Evolutionary conservation across 2,329 filamentous ascomycete genomes (phyloP).

Genomic region (Elsinoe necatrix): DNA sequence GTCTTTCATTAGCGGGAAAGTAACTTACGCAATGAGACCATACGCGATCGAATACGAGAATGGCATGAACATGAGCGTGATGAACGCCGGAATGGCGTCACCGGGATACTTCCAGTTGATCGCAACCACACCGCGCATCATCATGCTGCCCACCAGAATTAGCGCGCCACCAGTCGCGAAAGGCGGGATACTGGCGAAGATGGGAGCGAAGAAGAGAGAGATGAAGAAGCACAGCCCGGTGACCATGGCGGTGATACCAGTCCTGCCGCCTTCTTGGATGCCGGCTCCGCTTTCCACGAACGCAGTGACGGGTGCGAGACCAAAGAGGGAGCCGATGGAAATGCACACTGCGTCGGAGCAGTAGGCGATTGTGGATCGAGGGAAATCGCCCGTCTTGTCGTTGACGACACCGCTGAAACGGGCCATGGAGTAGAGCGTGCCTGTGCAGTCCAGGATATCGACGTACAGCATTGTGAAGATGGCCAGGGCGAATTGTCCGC

Average conservation of each 20-base stretch:
- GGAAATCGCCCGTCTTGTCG: conserved; percentile 75
- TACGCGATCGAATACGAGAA: conserved; percentile 80
- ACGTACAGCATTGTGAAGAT: conserved; percentile 86
- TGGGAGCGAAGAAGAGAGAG: conserved; percentile 79
- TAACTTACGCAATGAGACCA: conserved; percentile 8
- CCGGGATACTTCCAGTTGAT: conserved; percentile 87
- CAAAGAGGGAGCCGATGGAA: conserved; percentile 70
- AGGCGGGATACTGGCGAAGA: conserved; percentile 80
- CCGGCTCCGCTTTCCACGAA: conserved; percentile 77
- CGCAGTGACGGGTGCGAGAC: conserved; percentile 71
- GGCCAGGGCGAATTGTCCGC: conserved; percentile 70
- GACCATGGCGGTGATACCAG: conserved; percentile 71
- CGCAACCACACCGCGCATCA: conserved; percentile 67
- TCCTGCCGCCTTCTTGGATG: conserved; percentile 79
- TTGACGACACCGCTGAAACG: conserved; percentile 74
- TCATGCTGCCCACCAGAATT: conserved; percentile 79
- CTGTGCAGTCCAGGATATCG: conserved; percentile 79
- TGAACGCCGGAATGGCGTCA: conserved; percentile 74
- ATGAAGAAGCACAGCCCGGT: conserved; percentile 80
- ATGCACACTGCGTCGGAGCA: conserved; percentile 75
- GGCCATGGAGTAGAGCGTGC: conserved; percentile 84
- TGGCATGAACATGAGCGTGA: conserved; percentile 78
- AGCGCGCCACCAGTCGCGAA: conserved; percentile 88
- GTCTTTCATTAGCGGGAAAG: not conserved
- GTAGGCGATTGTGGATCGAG: conserved; percentile 75